Conservation (phyloP, 495 filamentous ascomycete species). For the Tuber magnatum region DNA sequence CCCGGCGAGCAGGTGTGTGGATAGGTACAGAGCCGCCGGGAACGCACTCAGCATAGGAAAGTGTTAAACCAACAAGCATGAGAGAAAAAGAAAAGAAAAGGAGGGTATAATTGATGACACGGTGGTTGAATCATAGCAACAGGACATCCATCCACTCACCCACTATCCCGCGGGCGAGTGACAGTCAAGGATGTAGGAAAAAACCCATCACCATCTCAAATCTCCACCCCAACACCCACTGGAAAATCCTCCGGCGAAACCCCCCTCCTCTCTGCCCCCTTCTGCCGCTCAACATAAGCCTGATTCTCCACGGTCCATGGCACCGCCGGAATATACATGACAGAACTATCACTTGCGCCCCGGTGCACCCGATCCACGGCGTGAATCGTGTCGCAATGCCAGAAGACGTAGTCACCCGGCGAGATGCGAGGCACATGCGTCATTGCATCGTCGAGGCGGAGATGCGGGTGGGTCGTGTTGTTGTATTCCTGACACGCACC, state of each 20-base stretch:
- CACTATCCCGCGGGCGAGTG: not conserved
- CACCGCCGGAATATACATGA: conserved; percentile 80
- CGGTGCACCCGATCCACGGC: conserved; percentile 72
- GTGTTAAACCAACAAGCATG: not conserved
- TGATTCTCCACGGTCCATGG: conserved; percentile 71
- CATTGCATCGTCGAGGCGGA: conserved; percentile 67
- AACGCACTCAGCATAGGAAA: not conserved
- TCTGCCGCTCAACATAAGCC: conserved; percentile 60
- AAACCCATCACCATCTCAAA: not conserved
- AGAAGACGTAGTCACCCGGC: conserved; percentile 82
- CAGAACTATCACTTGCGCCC: conserved; percentile 64
- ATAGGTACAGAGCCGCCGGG: not conserved
- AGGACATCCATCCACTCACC: not conserved
- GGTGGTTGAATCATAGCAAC: not conserved
- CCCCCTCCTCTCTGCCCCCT: conserved; percentile 56
- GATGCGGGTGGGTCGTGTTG: conserved; percentile 64
- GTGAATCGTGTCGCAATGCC: conserved; percentile 85
- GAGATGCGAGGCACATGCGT: conserved; percentile 66
- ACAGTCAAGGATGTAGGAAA: not conserved
- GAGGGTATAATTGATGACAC: not conserved
- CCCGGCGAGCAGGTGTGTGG: too few species aligned
- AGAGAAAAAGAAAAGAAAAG: not conserved
- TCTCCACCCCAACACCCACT: conserved; percentile 51
- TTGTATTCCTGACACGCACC: conserved; percentile 73
- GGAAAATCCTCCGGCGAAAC: conserved; percentile 67